Base-by-base conservation (phyloP, 2,329 filamentous ascomycete genomes). In the Didymella pomorum region DNA sequence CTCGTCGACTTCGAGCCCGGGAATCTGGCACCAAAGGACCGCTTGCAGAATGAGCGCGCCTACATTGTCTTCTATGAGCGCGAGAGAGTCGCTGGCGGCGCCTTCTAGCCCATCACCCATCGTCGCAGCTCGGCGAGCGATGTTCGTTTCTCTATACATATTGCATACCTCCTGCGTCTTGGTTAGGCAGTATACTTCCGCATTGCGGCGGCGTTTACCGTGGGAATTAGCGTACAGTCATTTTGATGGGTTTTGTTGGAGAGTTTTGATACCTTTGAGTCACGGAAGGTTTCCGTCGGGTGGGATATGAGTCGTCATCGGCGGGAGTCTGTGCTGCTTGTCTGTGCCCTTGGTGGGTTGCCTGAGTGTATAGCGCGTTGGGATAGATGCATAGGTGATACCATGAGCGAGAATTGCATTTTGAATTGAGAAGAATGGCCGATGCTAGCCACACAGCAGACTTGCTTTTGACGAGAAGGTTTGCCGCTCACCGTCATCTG, bases 21-120 rank as follows among this genome's bases (percentile, higher is more conserved):
- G 6, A 80, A 80, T 53, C 66, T 85, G 41, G 75, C 79, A 10
- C 61, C 72, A 8, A 75, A 79, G n/a, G 81, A 84, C 42, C 78
- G 81, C 39, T 65, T 88, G 65, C 84, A 87, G 73, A 88, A 86
- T 64, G 84, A 86, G 67, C 83, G 87, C 73, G 86, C 86, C 28
- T 89, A 89, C 73, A 84, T 89, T 71, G 82, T 89, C 60, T 89
- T 89, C 75, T 89, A 86, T 71, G 84, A 86, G 76, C 70, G 74
- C 29, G 74, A 76, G 47, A 65, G 69, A 43, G 70, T 74, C 16
- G 71, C 73, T 16, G 69, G 72, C 25, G 72, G 72, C n/a, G 66
- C 66, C 12, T 71, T 69, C 39, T 71, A 63, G 48, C 37, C 37
- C 49, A 18, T 33, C 20, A 42, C 20, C 5, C 23, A 14, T 16